These are phyloP conservation scores for Solanum pimpinellifolium DNA, from an alignment of 257 asterid genomes.

Conservation along the genomic window DNA sequence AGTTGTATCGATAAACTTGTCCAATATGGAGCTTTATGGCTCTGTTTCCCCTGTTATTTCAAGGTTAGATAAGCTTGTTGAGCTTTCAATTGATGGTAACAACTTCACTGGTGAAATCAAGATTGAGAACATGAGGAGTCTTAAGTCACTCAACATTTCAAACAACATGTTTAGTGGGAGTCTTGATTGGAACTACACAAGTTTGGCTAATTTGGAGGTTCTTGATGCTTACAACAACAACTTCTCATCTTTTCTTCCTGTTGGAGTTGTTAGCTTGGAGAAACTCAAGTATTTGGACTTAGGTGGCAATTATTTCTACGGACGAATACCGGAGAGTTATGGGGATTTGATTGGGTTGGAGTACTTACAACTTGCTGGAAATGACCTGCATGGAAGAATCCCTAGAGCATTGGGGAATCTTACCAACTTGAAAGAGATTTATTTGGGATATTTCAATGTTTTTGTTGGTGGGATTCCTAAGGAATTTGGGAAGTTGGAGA, in stretches of 20 bases:
- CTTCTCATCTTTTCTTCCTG: conserved; percentile 60
- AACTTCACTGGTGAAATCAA: conserved; percentile 86
- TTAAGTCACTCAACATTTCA: conserved; percentile 58
- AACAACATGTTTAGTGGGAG: conserved; percentile 56
- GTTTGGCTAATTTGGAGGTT: conserved; percentile 41
- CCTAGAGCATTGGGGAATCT: conserved; percentile 73
- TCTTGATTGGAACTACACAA: conserved; percentile 72
- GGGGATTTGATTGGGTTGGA: conserved; percentile 49
- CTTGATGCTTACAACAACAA: conserved; percentile 82
- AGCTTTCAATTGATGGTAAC: conserved; percentile 78
- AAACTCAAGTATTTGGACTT: conserved; percentile 64
- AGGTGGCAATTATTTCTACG: conserved; percentile 76
- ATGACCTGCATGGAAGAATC: conserved; percentile 61
- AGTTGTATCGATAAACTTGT: conserved; percentile 49
- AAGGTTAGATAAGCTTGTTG: conserved; percentile 40
- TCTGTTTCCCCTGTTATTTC: conserved; percentile 56
- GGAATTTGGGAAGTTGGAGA: conserved; percentile 66
- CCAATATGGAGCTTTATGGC: conserved; percentile 70
- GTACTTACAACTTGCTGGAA: conserved; percentile 71
- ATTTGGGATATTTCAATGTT: conserved; percentile 60
- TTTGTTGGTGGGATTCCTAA: conserved; percentile 73
- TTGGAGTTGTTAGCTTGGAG: conserved; percentile 38
- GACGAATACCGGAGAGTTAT: conserved; percentile 48
- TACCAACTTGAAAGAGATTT: conserved; percentile 64
- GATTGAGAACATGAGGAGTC: conserved; percentile 49